phyloP scores from a whole-genome alignment of 2,329 filamentous ascomycete genomes.

The Pyricularia grisea region DNA sequence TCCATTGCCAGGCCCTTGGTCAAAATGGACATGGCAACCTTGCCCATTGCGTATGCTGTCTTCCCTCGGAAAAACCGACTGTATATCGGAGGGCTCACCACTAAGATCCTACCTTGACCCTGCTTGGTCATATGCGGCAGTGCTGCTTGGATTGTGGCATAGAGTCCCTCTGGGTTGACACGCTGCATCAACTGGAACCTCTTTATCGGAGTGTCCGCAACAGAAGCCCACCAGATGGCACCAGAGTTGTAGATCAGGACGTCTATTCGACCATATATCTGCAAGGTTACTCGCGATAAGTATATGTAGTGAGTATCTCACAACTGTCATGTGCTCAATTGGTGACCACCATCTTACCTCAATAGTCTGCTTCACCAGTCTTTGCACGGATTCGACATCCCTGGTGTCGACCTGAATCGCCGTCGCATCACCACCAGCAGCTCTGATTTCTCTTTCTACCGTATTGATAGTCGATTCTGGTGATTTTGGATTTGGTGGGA shows the following conservation, averaged over 20 bases:
- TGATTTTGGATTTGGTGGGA: slow-evolving; percentile 72
- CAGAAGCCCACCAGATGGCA: slow-evolving; percentile 75
- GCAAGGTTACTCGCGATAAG: not conserved
- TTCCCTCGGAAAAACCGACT: slow-evolving; percentile 78
- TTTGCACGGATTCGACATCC: slow-evolving; percentile 48
- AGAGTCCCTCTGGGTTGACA: slow-evolving; percentile 68
- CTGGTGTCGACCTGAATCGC: slow-evolving; percentile 65
- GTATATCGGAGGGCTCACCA: slow-evolving; percentile 80
- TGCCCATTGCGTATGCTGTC: slow-evolving; percentile 72
- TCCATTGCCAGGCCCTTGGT: slow-evolving; percentile 80
- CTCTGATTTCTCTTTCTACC: slow-evolving; percentile 63
- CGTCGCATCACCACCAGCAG: slow-evolving; percentile 52
- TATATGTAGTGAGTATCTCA: slow-evolving; percentile 4
- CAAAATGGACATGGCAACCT: slow-evolving; percentile 73
- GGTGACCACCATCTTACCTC: slow-evolving; percentile 17
- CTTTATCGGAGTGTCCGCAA: slow-evolving; percentile 63
- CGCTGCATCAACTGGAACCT: slow-evolving; percentile 72
- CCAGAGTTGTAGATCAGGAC: slow-evolving; percentile 76
- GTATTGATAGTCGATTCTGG: slow-evolving; percentile 68
- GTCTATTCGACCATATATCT: slow-evolving; percentile 56
- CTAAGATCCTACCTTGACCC: slow-evolving; percentile 58
- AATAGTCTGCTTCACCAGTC: slow-evolving; percentile 49
- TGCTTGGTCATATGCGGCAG: slow-evolving; percentile 53
- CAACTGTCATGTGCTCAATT: too few species aligned
- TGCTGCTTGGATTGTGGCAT: slow-evolving; percentile 58